phyloP scores from a whole-genome alignment of 1,284 basidiomycete species.

The Cryptococcus hybrid region DNA sequence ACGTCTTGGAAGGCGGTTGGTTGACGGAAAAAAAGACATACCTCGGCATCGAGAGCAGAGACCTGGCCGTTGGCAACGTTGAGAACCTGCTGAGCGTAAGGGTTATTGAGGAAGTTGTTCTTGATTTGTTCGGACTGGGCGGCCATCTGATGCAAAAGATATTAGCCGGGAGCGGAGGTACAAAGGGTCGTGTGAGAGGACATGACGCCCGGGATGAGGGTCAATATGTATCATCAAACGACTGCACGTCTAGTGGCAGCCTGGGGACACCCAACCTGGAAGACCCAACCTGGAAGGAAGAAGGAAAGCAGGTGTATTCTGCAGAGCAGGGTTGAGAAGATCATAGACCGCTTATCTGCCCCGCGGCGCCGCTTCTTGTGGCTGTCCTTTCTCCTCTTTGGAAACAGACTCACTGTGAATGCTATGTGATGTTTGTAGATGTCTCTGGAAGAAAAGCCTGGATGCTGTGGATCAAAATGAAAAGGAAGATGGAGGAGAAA shows the following conservation, averaged over 20 bases:
- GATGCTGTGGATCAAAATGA: too few species aligned
- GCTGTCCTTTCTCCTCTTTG: too few species aligned
- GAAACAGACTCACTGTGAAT: too few species aligned
- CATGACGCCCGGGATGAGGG: neutral
- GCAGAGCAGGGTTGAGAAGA: too few species aligned
- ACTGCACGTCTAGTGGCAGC: neutral
- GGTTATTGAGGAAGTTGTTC: constrained; percentile 67
- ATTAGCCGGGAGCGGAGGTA: neutral
- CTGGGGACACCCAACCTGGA: neutral
- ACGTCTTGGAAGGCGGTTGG: neutral
- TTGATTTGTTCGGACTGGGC: constrained; percentile 47
- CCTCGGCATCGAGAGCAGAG: constrained; percentile 90
- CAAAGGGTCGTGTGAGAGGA: neutral
- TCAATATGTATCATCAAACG: neutral
- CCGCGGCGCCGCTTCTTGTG: too few species aligned
- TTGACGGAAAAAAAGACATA: constrained; percentile 47
- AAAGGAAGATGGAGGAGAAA: too few species aligned
- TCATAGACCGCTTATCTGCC: too few species aligned
- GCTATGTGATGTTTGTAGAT: too few species aligned
- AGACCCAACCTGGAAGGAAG: too few species aligned
- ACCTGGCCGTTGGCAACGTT: constrained; percentile 73
- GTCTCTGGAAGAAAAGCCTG: too few species aligned
- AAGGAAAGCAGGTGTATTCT: too few species aligned
- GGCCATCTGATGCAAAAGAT: constrained; percentile 32
- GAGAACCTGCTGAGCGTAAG: constrained; percentile 73